Evolutionary conservation across 1,284 basidiomycete species (phyloP), one percentile per base, ranked within the genome.

Genomic region (Rhodotorula sp.): DNA sequence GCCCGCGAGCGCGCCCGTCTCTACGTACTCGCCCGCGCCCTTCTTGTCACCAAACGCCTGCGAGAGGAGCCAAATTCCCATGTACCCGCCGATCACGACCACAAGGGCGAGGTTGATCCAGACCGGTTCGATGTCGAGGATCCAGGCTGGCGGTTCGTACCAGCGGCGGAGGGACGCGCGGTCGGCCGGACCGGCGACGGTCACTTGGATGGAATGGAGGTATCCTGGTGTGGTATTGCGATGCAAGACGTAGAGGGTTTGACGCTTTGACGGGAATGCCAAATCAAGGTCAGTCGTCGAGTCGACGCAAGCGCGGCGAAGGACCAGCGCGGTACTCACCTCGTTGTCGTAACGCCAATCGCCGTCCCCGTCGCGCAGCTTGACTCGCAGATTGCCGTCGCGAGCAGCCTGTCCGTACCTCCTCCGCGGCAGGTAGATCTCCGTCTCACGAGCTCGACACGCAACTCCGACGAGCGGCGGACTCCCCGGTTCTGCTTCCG

Each of bases 391-490:
- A 8, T 20, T 20, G 3, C 72, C 70, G 10, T 61, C 59, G 48
- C 56, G 33, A n/a, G 63, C 60, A 4, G 61, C 33, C 6, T 45
- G 30, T 1, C 55, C 75, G 51, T 75, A 79, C 44, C 74, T 29
- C 26, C 73, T 53, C 3, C 60, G 56, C 12, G 78, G 78, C 22
- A 79, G 66, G 62, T 75, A 79, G 18, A 79, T 66, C 62, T 77
- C 75, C 24, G 77, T 78, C 63, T 75, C 70, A n/a, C 70, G 67
- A 15, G 71, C 68, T 7, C 30, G 45, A 24, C 67, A 71, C 24
- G 33, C 33, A 4, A 45, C 51, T 6, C 62, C 67, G 54, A 64
- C 63, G 17, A 68, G 57, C 22, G 67, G 74, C 14, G 66, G 74
- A 12, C 26, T n/a, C 14, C 33, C 55, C 20, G 60, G 37, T 17